phyloP scores from a whole-genome alignment of 495 filamentous ascomycete genomes.

The Aspergillus avenaceus region DNA sequence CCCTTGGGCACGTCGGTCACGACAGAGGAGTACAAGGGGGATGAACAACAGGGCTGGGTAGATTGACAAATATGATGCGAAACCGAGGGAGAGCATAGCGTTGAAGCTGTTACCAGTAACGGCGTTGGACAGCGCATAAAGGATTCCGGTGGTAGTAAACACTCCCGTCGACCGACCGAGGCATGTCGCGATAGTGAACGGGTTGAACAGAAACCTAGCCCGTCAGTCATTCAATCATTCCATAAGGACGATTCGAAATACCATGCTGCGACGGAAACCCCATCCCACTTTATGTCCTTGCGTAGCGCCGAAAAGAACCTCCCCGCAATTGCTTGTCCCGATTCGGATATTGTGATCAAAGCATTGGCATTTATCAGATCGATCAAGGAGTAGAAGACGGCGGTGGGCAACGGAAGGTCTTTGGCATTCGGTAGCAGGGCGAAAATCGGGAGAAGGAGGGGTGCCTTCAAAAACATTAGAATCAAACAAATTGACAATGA shows the following conservation, averaged over 20 bases:
- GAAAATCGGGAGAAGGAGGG: conserved; percentile 86
- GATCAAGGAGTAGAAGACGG: conserved; percentile 73
- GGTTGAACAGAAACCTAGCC: conserved; percentile 83
- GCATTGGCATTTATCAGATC: conserved; percentile 82
- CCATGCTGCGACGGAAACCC: conserved; percentile 73
- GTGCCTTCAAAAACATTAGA: conserved; percentile 52
- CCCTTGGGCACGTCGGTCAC: conserved; percentile 54
- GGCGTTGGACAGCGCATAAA: conserved; percentile 79
- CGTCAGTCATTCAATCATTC: conserved; percentile 4
- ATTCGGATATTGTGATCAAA: conserved; percentile 79
- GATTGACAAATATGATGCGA: conserved; percentile 86
- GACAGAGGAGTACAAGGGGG: conserved; percentile 76
- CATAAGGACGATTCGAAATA: conserved; percentile 28
- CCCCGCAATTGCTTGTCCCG: conserved; percentile 68
- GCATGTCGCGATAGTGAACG: conserved; percentile 89
- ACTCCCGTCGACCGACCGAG: conserved; percentile 87
- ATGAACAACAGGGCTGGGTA: conserved; percentile 85
- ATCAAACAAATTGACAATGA: background rate
- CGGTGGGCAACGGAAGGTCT: conserved; percentile 64
- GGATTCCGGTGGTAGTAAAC: conserved; percentile 84
- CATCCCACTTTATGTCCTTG: conserved; percentile 72
- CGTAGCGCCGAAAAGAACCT: conserved; percentile 73
- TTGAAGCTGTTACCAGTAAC: conserved; percentile 68
- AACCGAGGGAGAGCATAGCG: conserved; percentile 78
- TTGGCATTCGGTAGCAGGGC: conserved; percentile 70